Evolutionary conservation across 2,329 filamentous ascomycete genomes (phyloP), one percentile per base, ranked within the genome.

Genomic region (Zopfia rhizophila): DNA sequence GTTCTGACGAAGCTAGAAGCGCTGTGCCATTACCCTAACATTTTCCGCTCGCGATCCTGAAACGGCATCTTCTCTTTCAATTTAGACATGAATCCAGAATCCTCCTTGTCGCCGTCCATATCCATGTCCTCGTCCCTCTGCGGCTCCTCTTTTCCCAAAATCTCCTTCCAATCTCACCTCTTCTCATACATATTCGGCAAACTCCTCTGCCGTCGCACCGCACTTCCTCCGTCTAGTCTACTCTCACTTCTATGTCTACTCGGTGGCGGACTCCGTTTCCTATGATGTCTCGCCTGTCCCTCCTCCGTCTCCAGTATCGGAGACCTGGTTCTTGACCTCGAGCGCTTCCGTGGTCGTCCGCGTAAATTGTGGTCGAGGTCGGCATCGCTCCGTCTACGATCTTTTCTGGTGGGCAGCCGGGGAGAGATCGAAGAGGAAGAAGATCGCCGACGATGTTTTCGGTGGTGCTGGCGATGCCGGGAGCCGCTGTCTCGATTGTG

Each of bases 181-280:
- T 48, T 43, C 18, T 43, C 52, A 45, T 69, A 65, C 33, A 67
- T 27, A 36, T 72, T 70, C 24, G 66, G 64, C 33, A 69, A 63
- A 39, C 66, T 77, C 41, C 74, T 65, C 53, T 70, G 65, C 46
- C 70, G 53, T 45, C 75, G 61, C n/a, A 67, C 53, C 4, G 22
- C 40, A 27, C 19, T 22, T 19, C 41, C 43, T 3, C 32, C 25
- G n/a, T 19, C 37, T 8, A 16, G 14, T 55, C 16, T 51, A 39
- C 47, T 61, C 61, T 25, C 42, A 43, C 55, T 39, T 46, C 70
- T 62, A 32, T 59, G 54, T 38, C 68, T 58, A 52, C 66, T 70
- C 3, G 67, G 66, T 17, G 68, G 67, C 39, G 36, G 66, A 47
- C 56, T 69, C 57, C 30, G 65, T 67, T 45, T 59, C 41, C 49